These are phyloP conservation scores for Cladosporium oxysporum DNA, from an alignment of 2,329 filamentous ascomycete genomes.

Conservation along the genomic window DNA sequence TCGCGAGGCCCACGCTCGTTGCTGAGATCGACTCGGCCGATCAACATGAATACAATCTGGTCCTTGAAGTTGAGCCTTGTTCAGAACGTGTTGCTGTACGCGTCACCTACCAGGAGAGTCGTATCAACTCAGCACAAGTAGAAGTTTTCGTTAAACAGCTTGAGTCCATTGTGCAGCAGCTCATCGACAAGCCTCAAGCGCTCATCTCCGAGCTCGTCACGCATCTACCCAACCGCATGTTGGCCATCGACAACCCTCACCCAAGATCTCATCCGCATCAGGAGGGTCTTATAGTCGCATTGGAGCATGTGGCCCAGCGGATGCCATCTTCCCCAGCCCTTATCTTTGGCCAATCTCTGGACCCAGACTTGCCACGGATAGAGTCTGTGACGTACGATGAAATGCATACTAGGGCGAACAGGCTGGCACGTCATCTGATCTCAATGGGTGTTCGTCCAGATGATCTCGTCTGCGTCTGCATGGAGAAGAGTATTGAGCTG, in stretches of 20 bases:
- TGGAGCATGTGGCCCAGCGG: slow-evolving; percentile 37
- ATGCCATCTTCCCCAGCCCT: slow-evolving; percentile 66
- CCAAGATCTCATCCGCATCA: slow-evolving; percentile 31
- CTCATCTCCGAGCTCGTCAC: slow-evolving; percentile 37
- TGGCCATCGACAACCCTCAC: slow-evolving; percentile 47
- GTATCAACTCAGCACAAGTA: slow-evolving; percentile 59
- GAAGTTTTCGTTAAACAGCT: slow-evolving; percentile 63
- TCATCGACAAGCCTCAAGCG: slow-evolving; percentile 43
- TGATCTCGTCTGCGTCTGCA: slow-evolving; percentile 68
- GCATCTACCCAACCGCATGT: slow-evolving; percentile 29
- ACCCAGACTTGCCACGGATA: slow-evolving; percentile 38
- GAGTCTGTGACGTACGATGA: slow-evolving; percentile 62
- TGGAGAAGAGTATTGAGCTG: slow-evolving; percentile 73
- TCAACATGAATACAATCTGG: slow-evolving; percentile 71
- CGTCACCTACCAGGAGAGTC: slow-evolving; percentile 56
- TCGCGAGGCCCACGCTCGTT: slow-evolving; percentile 44
- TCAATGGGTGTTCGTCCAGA: slow-evolving; percentile 51
- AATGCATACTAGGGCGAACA: slow-evolving; percentile 66
- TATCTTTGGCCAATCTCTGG: slow-evolving; percentile 59
- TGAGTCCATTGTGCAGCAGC: slow-evolving; percentile 50
- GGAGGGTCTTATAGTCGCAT: slow-evolving; percentile 34
- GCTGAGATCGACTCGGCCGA: slow-evolving; percentile 64
- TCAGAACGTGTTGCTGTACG: slow-evolving; percentile 50
- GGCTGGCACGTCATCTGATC: slow-evolving; percentile 60
- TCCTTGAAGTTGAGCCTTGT: slow-evolving; percentile 73